These are phyloP conservation scores for Aspergillus sp. DNA, from an alignment of 2,329 filamentous ascomycete species.

Conservation along the genomic window DNA sequence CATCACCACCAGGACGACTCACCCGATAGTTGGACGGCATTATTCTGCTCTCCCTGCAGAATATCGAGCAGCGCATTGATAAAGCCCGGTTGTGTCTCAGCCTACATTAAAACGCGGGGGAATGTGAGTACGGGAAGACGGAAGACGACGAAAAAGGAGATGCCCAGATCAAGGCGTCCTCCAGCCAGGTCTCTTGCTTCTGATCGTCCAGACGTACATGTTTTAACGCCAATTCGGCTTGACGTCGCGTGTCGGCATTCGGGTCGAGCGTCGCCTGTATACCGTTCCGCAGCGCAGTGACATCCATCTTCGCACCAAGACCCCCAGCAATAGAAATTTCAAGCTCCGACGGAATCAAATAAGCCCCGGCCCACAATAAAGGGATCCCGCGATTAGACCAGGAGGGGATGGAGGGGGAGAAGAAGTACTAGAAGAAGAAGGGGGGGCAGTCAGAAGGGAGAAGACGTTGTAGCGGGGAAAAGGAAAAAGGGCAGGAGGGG, in stretches of 20 bases:
- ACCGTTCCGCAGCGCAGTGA: constrained; percentile 59
- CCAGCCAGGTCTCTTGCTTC: constrained; percentile 5
- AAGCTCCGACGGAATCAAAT: constrained; percentile 21
- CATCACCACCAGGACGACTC: constrained; percentile 42
- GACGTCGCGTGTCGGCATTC: constrained; percentile 59
- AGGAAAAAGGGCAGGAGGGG: constrained; percentile 10
- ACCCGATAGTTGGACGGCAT: constrained; percentile 84
- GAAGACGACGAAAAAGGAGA: neutral
- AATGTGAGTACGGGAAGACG: constrained; percentile 3
- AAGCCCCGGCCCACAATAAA: constrained; percentile 21
- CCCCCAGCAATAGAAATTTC: constrained; percentile 31
- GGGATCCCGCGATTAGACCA: constrained; percentile 16
- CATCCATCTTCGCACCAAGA: constrained; percentile 54
- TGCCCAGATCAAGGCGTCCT: constrained; percentile 5
- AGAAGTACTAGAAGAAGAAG: constrained; percentile 1
- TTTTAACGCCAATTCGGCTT: constrained; percentile 64
- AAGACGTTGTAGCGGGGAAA: constrained; percentile 1
- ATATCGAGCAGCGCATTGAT: constrained; percentile 88
- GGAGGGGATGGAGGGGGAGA: constrained; percentile 17
- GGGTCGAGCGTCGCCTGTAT: constrained; percentile 63
- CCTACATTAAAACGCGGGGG: constrained; percentile 51
- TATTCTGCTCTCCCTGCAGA: constrained; percentile 81
- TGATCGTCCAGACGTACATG: constrained; percentile 48
- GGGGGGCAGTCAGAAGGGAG: neutral
- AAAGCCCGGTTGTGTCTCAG: constrained; percentile 87